Conservation (phyloP, 768 basidiomycete species). For the Jaapia argillacea region DNA sequence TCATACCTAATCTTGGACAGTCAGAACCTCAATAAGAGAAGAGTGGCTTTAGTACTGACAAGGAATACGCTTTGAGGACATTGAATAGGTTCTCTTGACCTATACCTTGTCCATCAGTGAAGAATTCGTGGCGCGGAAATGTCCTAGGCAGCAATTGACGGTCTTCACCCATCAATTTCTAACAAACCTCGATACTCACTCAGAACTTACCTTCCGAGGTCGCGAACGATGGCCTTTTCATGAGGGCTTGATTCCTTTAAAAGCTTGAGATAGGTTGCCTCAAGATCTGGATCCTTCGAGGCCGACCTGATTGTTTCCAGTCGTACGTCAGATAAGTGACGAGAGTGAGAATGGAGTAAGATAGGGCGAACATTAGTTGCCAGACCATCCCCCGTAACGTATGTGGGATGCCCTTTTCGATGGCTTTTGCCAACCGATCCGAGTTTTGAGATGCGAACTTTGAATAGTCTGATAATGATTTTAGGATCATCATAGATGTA, state of each 20-base stretch:
- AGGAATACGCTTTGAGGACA: constrained; percentile 93
- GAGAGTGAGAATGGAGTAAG: too few relatives aligned
- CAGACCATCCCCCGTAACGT: constrained; percentile 91
- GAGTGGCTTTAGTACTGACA: constrained; percentile 38
- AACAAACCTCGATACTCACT: constrained; percentile 4
- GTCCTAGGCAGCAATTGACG: constrained; percentile 63
- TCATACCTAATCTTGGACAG: too few relatives aligned
- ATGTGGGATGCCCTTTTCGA: constrained; percentile 85
- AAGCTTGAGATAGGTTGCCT: constrained; percentile 70
- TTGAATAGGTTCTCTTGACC: constrained; percentile 98
- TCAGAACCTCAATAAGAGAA: neutral
- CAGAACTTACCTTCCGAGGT: constrained; percentile 64
- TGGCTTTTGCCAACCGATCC: constrained; percentile 76
- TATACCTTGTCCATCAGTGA: constrained; percentile 87
- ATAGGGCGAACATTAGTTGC: constrained; percentile 72
- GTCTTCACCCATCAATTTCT: constrained; percentile 6
- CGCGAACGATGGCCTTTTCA: constrained; percentile 90
- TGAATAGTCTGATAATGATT: constrained; percentile 61
- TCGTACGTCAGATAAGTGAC: constrained; percentile 1
- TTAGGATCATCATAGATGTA: neutral
- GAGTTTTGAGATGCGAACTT: constrained; percentile 72
- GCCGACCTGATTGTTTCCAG: constrained; percentile 74
- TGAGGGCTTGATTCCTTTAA: constrained; percentile 80
- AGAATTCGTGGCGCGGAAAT: constrained; percentile 95
- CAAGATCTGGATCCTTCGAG: constrained; percentile 84